These are phyloP conservation scores for Pseudozyma flocculosa DNA, from an alignment of 1,284 basidiomycete genomes.

Conservation along the genomic window DNA sequence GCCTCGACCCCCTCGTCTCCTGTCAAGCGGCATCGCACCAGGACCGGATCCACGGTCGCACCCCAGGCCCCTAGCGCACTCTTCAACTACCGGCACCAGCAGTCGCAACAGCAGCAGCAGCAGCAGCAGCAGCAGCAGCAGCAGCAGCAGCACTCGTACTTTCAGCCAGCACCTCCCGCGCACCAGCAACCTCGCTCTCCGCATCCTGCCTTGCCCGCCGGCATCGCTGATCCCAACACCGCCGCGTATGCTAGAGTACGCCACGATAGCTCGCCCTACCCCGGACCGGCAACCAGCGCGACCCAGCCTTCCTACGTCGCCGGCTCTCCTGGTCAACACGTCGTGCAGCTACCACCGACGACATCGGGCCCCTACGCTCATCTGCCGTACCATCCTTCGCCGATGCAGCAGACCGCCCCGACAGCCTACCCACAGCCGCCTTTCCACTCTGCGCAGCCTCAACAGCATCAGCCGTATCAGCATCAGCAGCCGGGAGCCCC, in stretches of 20 bases:
- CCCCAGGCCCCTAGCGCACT: conserved; percentile 30
- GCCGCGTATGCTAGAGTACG: no score
- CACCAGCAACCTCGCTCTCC: no score
- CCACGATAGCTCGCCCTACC: no score
- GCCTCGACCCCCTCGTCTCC: conserved; percentile 13
- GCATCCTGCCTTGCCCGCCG: no score
- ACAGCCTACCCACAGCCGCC: not conserved
- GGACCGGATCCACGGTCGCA: conserved; percentile 18
- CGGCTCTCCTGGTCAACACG: no score
- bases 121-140: conserved; percentile 5
- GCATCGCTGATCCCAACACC: no score
- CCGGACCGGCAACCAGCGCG: no score
- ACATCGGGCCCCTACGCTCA: not conserved
- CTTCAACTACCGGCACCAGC: conserved; percentile 36
- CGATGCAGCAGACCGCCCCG: not conserved
- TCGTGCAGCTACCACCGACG: no score
- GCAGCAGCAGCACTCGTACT: not conserved
- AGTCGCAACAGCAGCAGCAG: conserved; percentile 23
- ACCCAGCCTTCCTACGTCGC: no score
- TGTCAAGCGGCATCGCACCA: conserved; percentile 19
- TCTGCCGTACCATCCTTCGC: no score
- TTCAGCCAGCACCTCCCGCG: not conserved
- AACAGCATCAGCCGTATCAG: conserved; percentile 12
- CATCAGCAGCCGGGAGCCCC: conserved; percentile 5
- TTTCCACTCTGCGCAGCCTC: conserved; percentile 1